Percentiles rank a stretch among this genome's conserved stretches.
phyloP scores from a whole-genome alignment of 129 eudicot genomes.

The Solidago caesia region DNA sequence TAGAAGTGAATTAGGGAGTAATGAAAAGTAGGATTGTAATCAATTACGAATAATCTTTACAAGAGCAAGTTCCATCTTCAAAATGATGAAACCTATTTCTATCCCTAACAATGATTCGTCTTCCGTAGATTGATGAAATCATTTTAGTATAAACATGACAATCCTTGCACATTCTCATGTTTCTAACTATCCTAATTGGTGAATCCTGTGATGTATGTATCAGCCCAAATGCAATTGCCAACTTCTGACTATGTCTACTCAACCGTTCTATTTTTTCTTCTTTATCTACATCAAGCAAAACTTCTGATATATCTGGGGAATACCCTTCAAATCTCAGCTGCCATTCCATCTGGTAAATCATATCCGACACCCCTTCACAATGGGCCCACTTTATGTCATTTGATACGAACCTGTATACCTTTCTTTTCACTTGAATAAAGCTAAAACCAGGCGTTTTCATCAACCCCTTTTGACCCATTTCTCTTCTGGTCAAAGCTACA shows the following conservation, averaged over 20 bases:
- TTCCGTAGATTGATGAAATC: constrained; percentile 61
- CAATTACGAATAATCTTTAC: constrained; percentile 70
- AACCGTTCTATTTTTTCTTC: constrained; percentile 71
- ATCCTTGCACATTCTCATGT: constrained; percentile 80
- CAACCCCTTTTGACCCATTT: constrained; percentile 35
- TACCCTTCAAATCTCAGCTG: constrained; percentile 60
- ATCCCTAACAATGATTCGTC: constrained; percentile 68
- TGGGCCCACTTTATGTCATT: constrained; percentile 37
- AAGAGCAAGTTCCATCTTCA: constrained; percentile 76
- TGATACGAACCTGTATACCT: constrained; percentile 31
- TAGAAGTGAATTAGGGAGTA: neutral
- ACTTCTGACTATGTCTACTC: constrained; percentile 72
- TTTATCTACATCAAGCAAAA: constrained; percentile 53
- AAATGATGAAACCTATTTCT: constrained; percentile 84
- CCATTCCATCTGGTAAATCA: constrained; percentile 54
- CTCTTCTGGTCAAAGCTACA: constrained; percentile 36
- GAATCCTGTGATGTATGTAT: constrained; percentile 47
- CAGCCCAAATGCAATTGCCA: constrained; percentile 78
- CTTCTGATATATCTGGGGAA: constrained; percentile 41
- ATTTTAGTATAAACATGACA: constrained; percentile 79
- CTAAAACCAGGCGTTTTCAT: constrained; percentile 41
- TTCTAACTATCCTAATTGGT: constrained; percentile 70
- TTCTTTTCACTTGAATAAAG: constrained; percentile 40
- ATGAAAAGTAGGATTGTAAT: neutral
- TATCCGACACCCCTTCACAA: constrained; percentile 28